phyloP scores from a whole-genome alignment of 2,329 filamentous ascomycete species.

The Trichoderma sp. region DNA sequence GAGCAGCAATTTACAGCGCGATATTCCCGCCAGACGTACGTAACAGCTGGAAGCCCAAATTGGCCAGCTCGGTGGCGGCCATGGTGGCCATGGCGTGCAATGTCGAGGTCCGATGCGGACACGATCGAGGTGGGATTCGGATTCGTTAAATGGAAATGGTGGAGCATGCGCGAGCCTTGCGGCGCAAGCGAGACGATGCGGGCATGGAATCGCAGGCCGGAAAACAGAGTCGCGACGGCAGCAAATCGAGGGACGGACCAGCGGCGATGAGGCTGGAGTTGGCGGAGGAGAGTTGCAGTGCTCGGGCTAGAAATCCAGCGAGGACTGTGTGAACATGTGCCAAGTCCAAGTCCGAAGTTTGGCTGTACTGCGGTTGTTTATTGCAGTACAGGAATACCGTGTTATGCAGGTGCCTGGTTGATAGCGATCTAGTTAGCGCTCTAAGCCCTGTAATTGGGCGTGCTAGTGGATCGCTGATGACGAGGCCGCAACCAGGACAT shows the following conservation, averaged over 20 bases:
- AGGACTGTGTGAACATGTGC: not conserved
- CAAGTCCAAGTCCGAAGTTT: not conserved
- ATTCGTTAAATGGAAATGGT: constrained; percentile 11
- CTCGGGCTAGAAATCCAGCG: not conserved
- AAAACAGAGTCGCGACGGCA: not conserved
- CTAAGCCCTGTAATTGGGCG: constrained; percentile 18
- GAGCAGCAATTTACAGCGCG: not conserved
- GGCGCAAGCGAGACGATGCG: constrained; percentile 23
- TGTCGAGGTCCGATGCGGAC: constrained; percentile 1
- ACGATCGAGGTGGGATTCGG: not conserved
- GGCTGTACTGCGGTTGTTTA: not conserved
- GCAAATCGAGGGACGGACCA: not conserved
- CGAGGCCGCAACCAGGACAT: not conserved
- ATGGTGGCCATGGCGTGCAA: constrained; percentile 21
- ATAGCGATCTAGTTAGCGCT: constrained; percentile 2
- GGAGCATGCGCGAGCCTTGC: constrained; percentile 27
- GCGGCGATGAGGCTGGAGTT: not conserved
- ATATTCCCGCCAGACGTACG: constrained; percentile 27
- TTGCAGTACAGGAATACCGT: not conserved
- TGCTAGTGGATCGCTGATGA: constrained; percentile 9
- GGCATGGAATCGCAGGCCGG: constrained; percentile 23
- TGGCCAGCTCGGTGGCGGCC: constrained; percentile 28
- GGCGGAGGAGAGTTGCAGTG: constrained; percentile 2
- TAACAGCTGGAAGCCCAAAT: constrained; percentile 34
- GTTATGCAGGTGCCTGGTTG: constrained; percentile 8